Evolutionary conservation across 257 asterid genomes (phyloP).

Genomic region (Solanum sejunctum): DNA sequence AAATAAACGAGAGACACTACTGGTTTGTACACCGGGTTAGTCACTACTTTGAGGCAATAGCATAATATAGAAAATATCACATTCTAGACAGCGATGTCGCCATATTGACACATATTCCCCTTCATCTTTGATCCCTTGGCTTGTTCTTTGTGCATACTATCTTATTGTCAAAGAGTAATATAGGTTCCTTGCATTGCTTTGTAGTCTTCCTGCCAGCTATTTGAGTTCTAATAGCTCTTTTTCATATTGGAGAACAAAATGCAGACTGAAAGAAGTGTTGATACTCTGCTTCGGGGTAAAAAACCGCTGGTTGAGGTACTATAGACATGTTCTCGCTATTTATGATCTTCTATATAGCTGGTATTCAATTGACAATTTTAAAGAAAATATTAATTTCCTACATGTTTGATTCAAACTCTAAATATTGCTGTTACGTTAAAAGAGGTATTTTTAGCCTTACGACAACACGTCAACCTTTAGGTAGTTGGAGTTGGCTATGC

Average conservation of each 20-base stretch:
- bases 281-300: constrained; percentile 44
- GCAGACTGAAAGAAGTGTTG: constrained; percentile 64
- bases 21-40: constrained; percentile 75
- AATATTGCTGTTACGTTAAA: neutral
- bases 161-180: neutral
- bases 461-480: neutral
- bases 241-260: neutral
- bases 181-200: neutral
- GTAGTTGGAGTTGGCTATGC: neutral
- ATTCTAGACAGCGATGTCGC: neutral
- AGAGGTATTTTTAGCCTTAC: neutral
- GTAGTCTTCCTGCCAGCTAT: neutral
- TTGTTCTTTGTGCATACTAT: neutral
- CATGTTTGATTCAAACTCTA: neutral
- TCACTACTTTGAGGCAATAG: constrained; percentile 1
- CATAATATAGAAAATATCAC: neutral
- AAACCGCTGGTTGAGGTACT: constrained; percentile 63
- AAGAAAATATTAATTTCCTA: neutral
- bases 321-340: neutral
- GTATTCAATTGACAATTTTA: neutral
- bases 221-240: neutral
- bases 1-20: constrained; percentile 55
- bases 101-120: neutral
- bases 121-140: neutral
- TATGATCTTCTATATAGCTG: neutral